Evolutionary conservation across 164 flowering plant genomes (phyloP), one percentile per base, ranked within the genome.

Genomic region (Pachysandra terminalis): DNA sequence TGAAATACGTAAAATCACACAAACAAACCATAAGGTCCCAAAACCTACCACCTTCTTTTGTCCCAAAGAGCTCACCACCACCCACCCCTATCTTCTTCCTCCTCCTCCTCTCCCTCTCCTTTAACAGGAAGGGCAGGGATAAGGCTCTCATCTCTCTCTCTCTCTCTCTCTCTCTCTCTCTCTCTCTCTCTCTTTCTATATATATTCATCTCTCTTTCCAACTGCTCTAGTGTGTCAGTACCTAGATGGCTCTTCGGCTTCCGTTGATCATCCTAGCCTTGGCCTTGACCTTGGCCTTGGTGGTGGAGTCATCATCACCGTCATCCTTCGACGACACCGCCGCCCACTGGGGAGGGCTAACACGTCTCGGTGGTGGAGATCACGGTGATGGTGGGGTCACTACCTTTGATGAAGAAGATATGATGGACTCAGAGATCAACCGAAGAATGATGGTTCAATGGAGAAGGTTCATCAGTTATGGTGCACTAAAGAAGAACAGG

Each of bases 401-500:
- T 1, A 13, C 17, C 51, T 10, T 45, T 5, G 16, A 59, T 2
- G 52, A 71, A 8, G 84, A 83, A 59, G 19, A 70, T 70, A 10
- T 79, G 78, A 64, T 80, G 82, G 85, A 71, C 12, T 78, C 83
- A 0, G 84, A 81, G 71, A 21, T 9, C 1, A 72, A 24, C 64
- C 65, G 82, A 3, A 56, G 85, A 15, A n/a, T 23, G 0, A 71
- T 79, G 19, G 68, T 41, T 0, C 24, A n/a, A 25, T 0, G 25
- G 0, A 22, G 19, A 0, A 56, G 61, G 49, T 68, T 19, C 61
- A 66, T 82, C 0, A 70, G 83, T 67, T 82, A 80, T 41, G 77
- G 54, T 0, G 82, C 82, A 0, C 76, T 86, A 1, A 63, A 19
- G 67, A 40, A 57, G 32, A 63, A 81, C 77, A n/a, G n/a, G 1